Evolutionary conservation across 2,329 filamentous ascomycete species (phyloP), one percentile per base, ranked within the genome.

Genomic region (Colletotrichum eremochloae): DNA sequence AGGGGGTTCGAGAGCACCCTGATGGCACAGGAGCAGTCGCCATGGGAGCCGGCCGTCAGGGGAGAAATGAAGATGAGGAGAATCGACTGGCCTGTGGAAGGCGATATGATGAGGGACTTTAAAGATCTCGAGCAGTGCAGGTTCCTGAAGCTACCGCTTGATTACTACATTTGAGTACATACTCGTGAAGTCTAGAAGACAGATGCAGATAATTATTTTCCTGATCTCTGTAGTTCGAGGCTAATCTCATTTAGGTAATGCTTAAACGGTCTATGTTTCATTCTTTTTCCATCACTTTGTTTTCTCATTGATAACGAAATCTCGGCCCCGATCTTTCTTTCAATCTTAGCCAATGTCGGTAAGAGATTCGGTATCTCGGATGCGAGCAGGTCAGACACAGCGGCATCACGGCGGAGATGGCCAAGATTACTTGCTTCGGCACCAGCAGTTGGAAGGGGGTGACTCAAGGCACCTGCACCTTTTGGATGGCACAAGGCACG

Each of bases 41-140:
- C 72, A 75, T 57, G 76, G 79, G 18, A 84, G 86, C 12, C 77
- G 74, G 62, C 80, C 76, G 8, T 79, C 77, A 73, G 78, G 76
- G 24, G 82, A 79, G 2, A 82, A 80, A 80, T 85, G 52, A 81
- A 82, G 74, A 75, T 83, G 15, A 76, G 86, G 71, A 84, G 86
- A 73, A 86, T 80, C 71, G 74, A 79, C 82, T 84, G 5, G 80
- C 82, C 63, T 77, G 67, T 73, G 5, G n/a, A 71, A n/a, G 33
- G 65, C 7, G 14, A 71, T n/a, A 73, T 75, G 63, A 81, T 78
- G 29, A 78, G 77, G 8, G 74, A 75, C 0, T 87, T 86, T 73
- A 79, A 82, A 53, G 84, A 87, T 78, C 77, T 85, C 65, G 79
- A 83, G 75, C 85, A 87, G 79, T 87, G 85, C 74, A 80, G 78